phyloP scores from a whole-genome alignment of 495 filamentous ascomycete genomes.

The Hypoxylon rickii region DNA sequence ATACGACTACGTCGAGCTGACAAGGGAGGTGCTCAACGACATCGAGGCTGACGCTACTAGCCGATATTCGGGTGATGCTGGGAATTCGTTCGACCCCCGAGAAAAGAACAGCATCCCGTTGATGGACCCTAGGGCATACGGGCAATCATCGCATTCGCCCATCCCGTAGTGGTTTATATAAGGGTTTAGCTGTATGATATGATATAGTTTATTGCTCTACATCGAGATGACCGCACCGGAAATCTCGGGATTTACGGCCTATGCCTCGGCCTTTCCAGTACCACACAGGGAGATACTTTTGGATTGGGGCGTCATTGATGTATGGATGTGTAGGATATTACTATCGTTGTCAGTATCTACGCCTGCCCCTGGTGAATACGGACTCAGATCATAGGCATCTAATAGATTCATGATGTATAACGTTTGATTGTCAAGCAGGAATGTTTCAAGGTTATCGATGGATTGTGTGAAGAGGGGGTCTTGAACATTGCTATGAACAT shows the following conservation, averaged over 20 bases:
- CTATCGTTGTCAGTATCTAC: background rate
- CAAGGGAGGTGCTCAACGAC: slow-evolving; percentile 76
- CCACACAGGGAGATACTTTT: background rate
- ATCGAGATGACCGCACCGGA: background rate
- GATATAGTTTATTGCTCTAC: background rate
- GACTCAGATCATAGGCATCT: background rate
- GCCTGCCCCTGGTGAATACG: background rate
- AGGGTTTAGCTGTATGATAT: slow-evolving; percentile 13
- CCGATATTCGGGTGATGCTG: slow-evolving; percentile 41
- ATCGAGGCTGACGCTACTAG: slow-evolving; percentile 52
- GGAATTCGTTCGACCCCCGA: slow-evolving; percentile 32
- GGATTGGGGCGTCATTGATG: background rate
- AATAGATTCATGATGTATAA: no score
- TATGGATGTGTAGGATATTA: background rate
- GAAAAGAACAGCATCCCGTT: slow-evolving; percentile 46
- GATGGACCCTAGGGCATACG: slow-evolving; percentile 36
- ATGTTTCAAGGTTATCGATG: no score
- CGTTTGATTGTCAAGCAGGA: no score
- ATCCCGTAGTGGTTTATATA: background rate
- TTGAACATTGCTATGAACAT: no score
- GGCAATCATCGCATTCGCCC: slow-evolving; percentile 23
- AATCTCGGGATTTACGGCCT: background rate
- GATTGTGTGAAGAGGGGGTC: no score
- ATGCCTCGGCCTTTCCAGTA: background rate
- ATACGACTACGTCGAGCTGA: slow-evolving; percentile 96